Evolutionary conservation across 2,329 filamentous ascomycete genomes (phyloP).

Genomic region (Monosporascus cannonballus): DNA sequence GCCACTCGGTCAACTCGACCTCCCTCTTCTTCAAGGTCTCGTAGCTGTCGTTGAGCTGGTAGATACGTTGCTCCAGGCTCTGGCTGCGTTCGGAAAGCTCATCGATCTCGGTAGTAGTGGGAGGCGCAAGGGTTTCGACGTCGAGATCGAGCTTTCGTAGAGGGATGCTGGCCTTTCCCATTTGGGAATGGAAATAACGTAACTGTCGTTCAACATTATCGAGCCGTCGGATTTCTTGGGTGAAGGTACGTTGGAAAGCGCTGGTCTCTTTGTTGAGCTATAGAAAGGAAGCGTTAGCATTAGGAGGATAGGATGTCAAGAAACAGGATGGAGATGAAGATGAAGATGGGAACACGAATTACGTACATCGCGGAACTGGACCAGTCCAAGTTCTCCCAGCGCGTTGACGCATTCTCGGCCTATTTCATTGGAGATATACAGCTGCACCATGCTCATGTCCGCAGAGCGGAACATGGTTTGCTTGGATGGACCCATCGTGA

Average conservation of each 20-base stretch:
- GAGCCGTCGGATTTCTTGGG: constrained; percentile 91
- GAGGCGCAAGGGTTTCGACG: constrained; percentile 75
- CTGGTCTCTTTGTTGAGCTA: constrained; percentile 89
- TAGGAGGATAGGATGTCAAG: too few relatives aligned
- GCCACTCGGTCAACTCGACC: constrained; percentile 95
- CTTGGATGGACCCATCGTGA: constrained; percentile 58
- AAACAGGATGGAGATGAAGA: too few relatives aligned
- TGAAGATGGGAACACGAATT: not conserved
- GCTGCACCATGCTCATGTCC: constrained; percentile 99
- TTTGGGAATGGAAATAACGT: constrained; percentile 94
- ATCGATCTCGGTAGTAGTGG: constrained; percentile 91
- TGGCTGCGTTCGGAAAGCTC: constrained; percentile 90
- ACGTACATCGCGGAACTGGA: constrained; percentile 95
- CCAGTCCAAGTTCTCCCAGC: constrained; percentile 88
- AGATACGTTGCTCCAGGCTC: constrained; percentile 84
- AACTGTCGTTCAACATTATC: constrained; percentile 98
- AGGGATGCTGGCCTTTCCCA: constrained; percentile 84
- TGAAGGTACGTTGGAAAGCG: constrained; percentile 95
- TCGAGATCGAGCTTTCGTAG: constrained; percentile 91
- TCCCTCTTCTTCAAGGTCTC: constrained; percentile 97
- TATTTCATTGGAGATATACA: constrained; percentile 99
- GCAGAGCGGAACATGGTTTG: constrained; percentile 99
- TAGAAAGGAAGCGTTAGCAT: not conserved
- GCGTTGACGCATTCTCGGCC: constrained; percentile 96
- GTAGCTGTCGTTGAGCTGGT: constrained; percentile 93